A percentile compares a stretch with the other conserved stretches of the same genome.
phyloP scores from a whole-genome alignment of 2,329 filamentous ascomycete species.

The Nectriaceae sp. region DNA sequence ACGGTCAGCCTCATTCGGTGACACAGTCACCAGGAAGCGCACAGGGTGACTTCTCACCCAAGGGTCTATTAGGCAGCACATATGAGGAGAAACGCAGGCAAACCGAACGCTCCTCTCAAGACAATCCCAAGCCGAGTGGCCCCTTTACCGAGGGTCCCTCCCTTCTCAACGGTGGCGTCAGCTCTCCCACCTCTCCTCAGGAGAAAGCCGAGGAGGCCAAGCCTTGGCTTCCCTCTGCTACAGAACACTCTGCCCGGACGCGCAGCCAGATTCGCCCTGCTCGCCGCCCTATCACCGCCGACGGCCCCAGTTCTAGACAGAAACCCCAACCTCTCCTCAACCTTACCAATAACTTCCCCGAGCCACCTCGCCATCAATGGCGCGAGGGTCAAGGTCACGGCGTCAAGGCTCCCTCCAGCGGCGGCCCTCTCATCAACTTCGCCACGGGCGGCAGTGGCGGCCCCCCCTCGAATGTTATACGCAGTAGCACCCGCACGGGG shows the following conservation, averaged over 20 bases:
- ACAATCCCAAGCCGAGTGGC: slow-evolving; percentile 33
- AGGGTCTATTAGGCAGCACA: slow-evolving; percentile 52
- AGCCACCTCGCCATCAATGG: slow-evolving; percentile 58
- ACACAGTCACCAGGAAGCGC: slow-evolving; percentile 6
- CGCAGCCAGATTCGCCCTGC: slow-evolving; percentile 26
- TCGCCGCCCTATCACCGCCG: slow-evolving; percentile 27
- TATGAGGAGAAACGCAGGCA: slow-evolving; percentile 50
- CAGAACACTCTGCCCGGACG: slow-evolving; percentile 39
- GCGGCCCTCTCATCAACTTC: slow-evolving; percentile 49
- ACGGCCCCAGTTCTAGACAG: slow-evolving; percentile 20
- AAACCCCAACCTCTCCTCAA: slow-evolving; percentile 66
- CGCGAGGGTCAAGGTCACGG: slow-evolving; percentile 54
- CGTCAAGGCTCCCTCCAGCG: slow-evolving; percentile 38
- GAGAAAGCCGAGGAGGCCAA: slow-evolving; percentile 30
- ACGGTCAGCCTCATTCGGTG: slow-evolving; percentile 26
- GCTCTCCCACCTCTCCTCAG: slow-evolving; percentile 19
- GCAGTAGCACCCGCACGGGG: slow-evolving; percentile 15
- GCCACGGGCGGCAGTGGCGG: slow-evolving; percentile 34
- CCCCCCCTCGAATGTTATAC: slow-evolving; percentile 18
- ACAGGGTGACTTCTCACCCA: slow-evolving; percentile 48
- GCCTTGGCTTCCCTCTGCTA: slow-evolving; percentile 40
- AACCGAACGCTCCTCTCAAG: slow-evolving; percentile 31
- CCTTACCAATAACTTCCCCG: slow-evolving; percentile 60
- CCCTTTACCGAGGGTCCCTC: slow-evolving; percentile 60
- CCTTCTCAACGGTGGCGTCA: slow-evolving; percentile 49